Evolutionary conservation across 2,329 filamentous ascomycete genomes (phyloP), one percentile per base, ranked within the genome.

Genomic region (Tolypocladium cylindrosporum): DNA sequence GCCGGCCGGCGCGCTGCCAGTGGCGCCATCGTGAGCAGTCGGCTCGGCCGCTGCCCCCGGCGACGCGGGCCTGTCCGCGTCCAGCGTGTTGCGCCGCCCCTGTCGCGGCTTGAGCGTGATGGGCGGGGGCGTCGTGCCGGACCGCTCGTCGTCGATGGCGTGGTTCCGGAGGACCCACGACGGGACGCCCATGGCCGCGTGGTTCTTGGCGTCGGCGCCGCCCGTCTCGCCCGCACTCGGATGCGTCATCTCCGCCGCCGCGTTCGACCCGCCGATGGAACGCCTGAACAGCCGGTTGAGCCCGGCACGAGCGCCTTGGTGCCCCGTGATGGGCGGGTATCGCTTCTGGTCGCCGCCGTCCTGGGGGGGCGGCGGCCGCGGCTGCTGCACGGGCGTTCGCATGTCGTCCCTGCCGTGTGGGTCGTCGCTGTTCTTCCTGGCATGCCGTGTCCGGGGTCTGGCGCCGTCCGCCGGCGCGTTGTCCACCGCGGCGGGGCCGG

Each of bases 91-190:
- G 8, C 68, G 62, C 27, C 71, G 65, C 31, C 59, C 61, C 5
- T 72, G 68, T 6, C 71, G 71, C 27, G 67, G 70, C 55, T 77
- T 79, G 19, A 80, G 74, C 71, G 78, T 68, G 55, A 84, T 84
- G 1, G 81, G 81, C 5, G 81, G 81, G 3, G 81, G 81, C 9
- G 81, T 84, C 0, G 79, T 78, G 37, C 81, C 77, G 1, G 71
- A 67, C 4, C 74, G 67, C 11, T 80, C 77, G 4, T 79, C 77
- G 1, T 77, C 76, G 0, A 63, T 58, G 0, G 68, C 59, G 3
- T 71, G 68, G 16, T 63, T 68, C 19, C 74, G 69, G 56, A 68
- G 71, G 8, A 68, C 68, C 72, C 71, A 77, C 10, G 71, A 76
- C 10, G 71, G 76, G 41, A 74, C 65, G 8, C 75, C 77, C 55